These are phyloP conservation scores for Penicillium sp. DNA, from an alignment of 2,329 filamentous ascomycete species.

Conservation along the genomic window DNA sequence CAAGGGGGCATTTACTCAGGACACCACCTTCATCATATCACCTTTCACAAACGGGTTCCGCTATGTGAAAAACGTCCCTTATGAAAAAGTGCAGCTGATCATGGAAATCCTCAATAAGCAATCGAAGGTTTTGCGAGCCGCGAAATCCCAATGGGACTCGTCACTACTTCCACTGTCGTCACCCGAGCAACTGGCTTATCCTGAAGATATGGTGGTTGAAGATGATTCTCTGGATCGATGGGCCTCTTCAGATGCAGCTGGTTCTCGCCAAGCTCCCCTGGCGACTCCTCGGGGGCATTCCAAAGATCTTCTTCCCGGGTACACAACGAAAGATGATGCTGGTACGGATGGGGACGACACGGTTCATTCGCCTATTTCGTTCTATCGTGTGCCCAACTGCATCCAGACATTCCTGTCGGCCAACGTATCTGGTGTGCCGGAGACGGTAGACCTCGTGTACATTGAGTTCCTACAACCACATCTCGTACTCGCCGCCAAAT, in stretches of 20 bases:
- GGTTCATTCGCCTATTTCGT: conserved; percentile 66
- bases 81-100: conserved; percentile 64
- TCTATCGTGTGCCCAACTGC: conserved; percentile 76
- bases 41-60: conserved; percentile 78
- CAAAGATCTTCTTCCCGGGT: conserved; percentile 67
- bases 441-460: conserved; percentile 80
- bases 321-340: conserved; percentile 81
- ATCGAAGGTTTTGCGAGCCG: conserved; percentile 44
- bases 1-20: conserved; percentile 80
- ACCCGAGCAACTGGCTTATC: conserved; percentile 40
- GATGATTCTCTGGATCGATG: conserved; percentile 5
- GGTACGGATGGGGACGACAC: conserved; percentile 87
- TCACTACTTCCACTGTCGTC: conserved; percentile 35
- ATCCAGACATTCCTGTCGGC: conserved; percentile 61
- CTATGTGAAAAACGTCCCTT: conserved; percentile 75
- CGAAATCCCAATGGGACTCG: conserved; percentile 6
- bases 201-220: conserved; percentile 18
- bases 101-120: conserved; percentile 54
- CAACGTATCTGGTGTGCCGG: conserved; percentile 48
- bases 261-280: conserved; percentile 29
- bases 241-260: conserved; percentile 5
- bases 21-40: conserved; percentile 78
- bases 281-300: conserved; percentile 34
- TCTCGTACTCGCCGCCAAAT: conserved; percentile 68
- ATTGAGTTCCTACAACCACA: conserved; percentile 85